These are phyloP conservation scores for Didymella keratinophila DNA, from an alignment of 2,329 filamentous ascomycete genomes.

Conservation along the genomic window DNA sequence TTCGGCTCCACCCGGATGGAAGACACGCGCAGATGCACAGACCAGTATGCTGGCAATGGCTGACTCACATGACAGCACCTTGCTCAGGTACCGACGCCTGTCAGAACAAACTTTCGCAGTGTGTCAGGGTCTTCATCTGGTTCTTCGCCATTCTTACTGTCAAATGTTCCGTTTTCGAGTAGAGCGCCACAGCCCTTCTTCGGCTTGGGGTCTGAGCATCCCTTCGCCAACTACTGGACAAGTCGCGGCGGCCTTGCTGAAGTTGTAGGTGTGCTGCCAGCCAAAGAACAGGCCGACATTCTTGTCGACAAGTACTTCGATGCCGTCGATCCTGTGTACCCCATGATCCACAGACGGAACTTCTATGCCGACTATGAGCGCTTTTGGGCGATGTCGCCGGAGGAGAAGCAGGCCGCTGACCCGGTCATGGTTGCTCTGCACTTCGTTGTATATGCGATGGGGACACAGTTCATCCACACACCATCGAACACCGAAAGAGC, in stretches of 20 bases:
- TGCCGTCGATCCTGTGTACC: constrained; percentile 79
- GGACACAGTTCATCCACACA: constrained; percentile 76
- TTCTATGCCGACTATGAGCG: constrained; percentile 81
- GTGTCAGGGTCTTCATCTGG: constrained; percentile 49
- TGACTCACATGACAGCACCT: constrained; percentile 29
- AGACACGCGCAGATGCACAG: constrained; percentile 12
- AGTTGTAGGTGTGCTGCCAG: constrained; percentile 77
- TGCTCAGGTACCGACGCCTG: constrained; percentile 39
- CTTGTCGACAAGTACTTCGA: constrained; percentile 64
- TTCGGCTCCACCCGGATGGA: constrained; percentile 11
- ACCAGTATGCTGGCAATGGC: constrained; percentile 12
- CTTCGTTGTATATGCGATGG: constrained; percentile 79
- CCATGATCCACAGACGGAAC: constrained; percentile 77
- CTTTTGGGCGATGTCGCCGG: constrained; percentile 71
- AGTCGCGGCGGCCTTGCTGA: constrained; percentile 77
- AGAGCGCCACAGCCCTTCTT: constrained; percentile 79
- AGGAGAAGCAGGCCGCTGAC: constrained; percentile 69
- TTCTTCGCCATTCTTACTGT: constrained; percentile 66
- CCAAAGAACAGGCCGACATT: constrained; percentile 78
- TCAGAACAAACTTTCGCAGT: constrained; percentile 42
- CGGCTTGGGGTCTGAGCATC: constrained; percentile 79
- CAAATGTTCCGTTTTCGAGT: constrained; percentile 75
- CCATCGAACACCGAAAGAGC: constrained; percentile 68
- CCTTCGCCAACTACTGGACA: constrained; percentile 86
- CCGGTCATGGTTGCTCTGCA: constrained; percentile 75